phyloP scores from a whole-genome alignment of 768 basidiomycete genomes.

The Gymnopilus dilepis region DNA sequence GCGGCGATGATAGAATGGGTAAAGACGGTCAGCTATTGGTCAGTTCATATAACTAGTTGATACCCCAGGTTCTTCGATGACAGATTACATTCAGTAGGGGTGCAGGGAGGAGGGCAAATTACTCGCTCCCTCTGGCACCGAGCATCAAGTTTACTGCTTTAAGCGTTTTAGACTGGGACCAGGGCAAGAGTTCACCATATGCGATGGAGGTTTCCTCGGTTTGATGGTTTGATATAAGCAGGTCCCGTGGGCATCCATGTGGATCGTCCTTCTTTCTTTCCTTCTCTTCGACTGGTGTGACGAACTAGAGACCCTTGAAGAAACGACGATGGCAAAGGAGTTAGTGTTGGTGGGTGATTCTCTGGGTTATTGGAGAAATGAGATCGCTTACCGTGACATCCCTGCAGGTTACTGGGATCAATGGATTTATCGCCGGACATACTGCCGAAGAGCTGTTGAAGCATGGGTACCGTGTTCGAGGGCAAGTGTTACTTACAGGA shows the following conservation, averaged over 20 bases:
- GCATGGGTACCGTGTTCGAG: conserved; percentile 45
- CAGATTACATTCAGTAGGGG: background rate
- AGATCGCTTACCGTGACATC: background rate
- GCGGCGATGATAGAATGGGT: background rate
- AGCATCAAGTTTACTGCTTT: background rate
- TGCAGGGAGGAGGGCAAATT: background rate
- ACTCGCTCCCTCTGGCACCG: background rate
- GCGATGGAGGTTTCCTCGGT: too few species aligned
- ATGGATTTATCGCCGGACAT: conserved; percentile 47
- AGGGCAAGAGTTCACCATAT: background rate
- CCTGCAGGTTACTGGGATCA: conserved; percentile 44
- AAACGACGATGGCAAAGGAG: conserved; percentile 6
- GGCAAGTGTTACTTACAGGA: conserved; percentile 28
- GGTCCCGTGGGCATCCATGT: background rate
- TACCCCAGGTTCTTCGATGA: background rate
- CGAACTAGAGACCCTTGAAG: background rate
- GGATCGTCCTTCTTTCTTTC: conserved; percentile 3
- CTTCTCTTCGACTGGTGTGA: background rate
- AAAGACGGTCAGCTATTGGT: background rate
- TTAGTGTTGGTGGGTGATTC: conserved; percentile 12
- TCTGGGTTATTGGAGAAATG: background rate
- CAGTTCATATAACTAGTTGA: background rate
- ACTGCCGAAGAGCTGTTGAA: conserved; percentile 38
- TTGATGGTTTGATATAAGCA: background rate
- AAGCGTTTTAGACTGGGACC: background rate